A percentile compares a stretch with the other conserved stretches of the same genome.
Evolutionary conservation across 2,329 filamentous ascomycete species (phyloP).

Genomic region (Fusarium devonianum): DNA sequence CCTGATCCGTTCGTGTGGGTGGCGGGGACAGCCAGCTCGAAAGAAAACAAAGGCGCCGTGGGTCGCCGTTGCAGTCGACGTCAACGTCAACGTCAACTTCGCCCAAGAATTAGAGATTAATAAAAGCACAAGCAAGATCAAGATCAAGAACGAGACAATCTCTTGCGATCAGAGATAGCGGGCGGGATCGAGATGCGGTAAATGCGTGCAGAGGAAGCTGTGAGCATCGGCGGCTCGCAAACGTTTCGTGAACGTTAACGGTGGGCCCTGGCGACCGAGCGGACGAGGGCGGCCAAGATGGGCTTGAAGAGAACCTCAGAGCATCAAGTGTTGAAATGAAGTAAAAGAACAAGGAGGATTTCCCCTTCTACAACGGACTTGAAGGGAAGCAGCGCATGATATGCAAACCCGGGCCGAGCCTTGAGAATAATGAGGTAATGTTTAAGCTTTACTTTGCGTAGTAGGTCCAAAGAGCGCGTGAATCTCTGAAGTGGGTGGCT

Average conservation of each 20-base stretch:
- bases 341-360: constrained; percentile 13
- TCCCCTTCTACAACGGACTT: constrained; percentile 36
- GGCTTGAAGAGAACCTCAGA: constrained; percentile 13
- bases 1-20: constrained; percentile 36
- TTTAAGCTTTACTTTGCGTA: constrained; percentile 12
- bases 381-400: constrained; percentile 35
- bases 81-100: constrained; percentile 25
- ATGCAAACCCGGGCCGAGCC: constrained; percentile 31
- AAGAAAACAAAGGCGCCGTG: constrained; percentile 42
- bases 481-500: constrained; percentile 24
- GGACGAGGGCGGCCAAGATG: constrained; percentile 17
- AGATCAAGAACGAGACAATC: not conserved
- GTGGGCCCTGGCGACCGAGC: constrained; percentile 32
- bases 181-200: constrained; percentile 17
- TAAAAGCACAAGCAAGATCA: constrained; percentile 14
- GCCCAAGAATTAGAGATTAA: constrained; percentile 38
- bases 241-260: constrained; percentile 37
- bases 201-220: constrained; percentile 24
- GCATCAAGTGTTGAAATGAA: constrained; percentile 18
- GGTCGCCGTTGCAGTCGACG: constrained; percentile 25
- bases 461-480: constrained; percentile 12
- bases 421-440: constrained; percentile 18
- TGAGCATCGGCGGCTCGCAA: constrained; percentile 34
- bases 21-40: constrained; percentile 32
- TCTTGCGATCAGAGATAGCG: constrained; percentile 3